Conservation (phyloP, 306 rosid species). For the Gleditsia sinensis region DNA sequence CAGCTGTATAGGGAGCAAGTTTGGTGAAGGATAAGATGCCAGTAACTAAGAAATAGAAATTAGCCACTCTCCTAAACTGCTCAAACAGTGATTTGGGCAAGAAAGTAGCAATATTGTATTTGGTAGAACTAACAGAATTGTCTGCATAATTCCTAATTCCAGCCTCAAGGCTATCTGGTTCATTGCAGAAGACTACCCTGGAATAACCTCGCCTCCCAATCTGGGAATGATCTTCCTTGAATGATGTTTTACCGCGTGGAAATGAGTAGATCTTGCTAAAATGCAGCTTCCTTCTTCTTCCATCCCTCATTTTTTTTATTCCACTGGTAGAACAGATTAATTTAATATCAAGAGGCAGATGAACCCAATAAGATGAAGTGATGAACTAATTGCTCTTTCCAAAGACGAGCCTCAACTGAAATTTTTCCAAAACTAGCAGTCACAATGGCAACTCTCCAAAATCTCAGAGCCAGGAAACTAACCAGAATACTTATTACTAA, state of each 20-base stretch:
- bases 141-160: constrained; percentile 52
- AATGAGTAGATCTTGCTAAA: constrained; percentile 93
- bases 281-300: constrained; percentile 55
- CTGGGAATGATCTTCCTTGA: constrained; percentile 65
- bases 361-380: constrained; percentile 27
- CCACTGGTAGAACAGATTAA: neutral
- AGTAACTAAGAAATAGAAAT: constrained; percentile 79
- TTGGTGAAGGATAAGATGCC: constrained; percentile 78
- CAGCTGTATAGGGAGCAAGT: constrained; percentile 84
- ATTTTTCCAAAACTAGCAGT: constrained; percentile 6
- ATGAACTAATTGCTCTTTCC: constrained; percentile 23
- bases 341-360: constrained; percentile 15
- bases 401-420: neutral
- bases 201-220: constrained; percentile 88
- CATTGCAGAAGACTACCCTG: constrained; percentile 82
- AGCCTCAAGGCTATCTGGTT: constrained; percentile 57
- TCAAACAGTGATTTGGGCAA: constrained; percentile 93
- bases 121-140: constrained; percentile 83
- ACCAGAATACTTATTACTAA: neutral
- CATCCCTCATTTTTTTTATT: constrained; percentile 49
- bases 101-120: constrained; percentile 77
- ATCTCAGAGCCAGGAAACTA: neutral
- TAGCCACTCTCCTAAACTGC: constrained; percentile 98
- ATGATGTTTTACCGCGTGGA: constrained; percentile 56
- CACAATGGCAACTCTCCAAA: neutral